phyloP scores from a whole-genome alignment of 257 asterid species.

The Solanum paucissectum region DNA sequence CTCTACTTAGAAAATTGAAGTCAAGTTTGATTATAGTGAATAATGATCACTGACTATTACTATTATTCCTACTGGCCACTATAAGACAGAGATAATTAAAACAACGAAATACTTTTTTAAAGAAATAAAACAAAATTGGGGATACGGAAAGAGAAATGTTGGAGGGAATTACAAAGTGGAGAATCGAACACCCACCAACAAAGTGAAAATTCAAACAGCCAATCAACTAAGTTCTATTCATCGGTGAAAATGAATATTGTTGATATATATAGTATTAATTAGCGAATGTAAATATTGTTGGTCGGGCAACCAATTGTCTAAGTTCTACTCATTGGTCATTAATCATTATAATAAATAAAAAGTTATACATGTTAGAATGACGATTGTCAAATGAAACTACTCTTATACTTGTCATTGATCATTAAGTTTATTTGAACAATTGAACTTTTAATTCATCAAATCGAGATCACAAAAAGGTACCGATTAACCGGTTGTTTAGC shows the following conservation, averaged over 20 bases:
- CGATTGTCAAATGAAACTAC: background rate
- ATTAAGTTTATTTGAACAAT: background rate
- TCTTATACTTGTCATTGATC: background rate
- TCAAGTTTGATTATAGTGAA: background rate
- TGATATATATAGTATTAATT: no score
- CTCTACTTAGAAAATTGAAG: background rate
- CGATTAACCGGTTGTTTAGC: background rate
- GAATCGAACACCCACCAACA: no score
- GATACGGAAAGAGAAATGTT: no score
- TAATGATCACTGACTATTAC: background rate
- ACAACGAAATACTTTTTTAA: background rate
- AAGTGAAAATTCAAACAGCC: no score
- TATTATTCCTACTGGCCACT: background rate
- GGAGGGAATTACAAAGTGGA: no score
- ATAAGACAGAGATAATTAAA: background rate
- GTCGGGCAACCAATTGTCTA: background rate
- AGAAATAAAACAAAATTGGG: no score
- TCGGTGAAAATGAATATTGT: no score
- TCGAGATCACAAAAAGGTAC: background rate
- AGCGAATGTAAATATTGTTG: no score
- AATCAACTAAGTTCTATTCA: no score
- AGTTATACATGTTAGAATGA: background rate
- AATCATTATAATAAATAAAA: no score
- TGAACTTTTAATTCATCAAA: background rate
- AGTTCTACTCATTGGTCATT: background rate